A percentile compares a stretch with the other conserved stretches of the same genome.
phyloP scores from a whole-genome alignment of 2,329 filamentous ascomycete species.

The Sporothrix brasiliensis region DNA sequence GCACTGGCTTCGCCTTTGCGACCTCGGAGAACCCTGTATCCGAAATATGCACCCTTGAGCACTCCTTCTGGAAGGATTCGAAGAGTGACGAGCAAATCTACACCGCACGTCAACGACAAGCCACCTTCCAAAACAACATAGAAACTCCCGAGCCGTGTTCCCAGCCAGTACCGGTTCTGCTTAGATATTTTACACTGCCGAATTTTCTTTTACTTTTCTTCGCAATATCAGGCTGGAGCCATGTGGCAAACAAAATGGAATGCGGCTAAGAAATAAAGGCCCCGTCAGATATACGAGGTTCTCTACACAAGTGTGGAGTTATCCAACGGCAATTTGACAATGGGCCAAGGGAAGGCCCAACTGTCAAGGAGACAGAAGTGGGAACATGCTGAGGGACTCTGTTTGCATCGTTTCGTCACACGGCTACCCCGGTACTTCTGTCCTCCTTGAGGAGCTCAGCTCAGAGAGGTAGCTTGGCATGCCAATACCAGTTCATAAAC shows the following conservation, averaged over 20 bases:
- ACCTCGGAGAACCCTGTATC: conserved; percentile 11
- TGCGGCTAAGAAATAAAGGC: not conserved
- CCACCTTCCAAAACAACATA: not conserved
- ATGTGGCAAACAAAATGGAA: not conserved
- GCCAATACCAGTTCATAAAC: not conserved
- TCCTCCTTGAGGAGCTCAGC: no score
- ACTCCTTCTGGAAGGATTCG: not conserved
- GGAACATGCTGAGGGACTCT: not conserved
- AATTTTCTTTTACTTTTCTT: not conserved
- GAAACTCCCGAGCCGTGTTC: conserved; percentile 7
- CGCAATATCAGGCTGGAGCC: not conserved
- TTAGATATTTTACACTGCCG: not conserved
- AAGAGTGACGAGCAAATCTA: not conserved
- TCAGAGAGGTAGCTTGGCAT: not conserved
- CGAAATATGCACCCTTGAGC: not conserved
- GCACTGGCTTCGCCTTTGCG: not conserved
- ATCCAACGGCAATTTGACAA: not conserved
- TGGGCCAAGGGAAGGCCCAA: not conserved
- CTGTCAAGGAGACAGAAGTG: not conserved
- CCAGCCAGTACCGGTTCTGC: not conserved
- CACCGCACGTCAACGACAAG: not conserved
- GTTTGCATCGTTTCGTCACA: not conserved
- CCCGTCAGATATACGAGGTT: not conserved
- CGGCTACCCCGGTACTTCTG: not conserved
- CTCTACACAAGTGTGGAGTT: conserved; percentile 1